These are phyloP conservation scores for Centella asiatica DNA, from an alignment of 129 eudicot genomes.

Conservation along the genomic window DNA sequence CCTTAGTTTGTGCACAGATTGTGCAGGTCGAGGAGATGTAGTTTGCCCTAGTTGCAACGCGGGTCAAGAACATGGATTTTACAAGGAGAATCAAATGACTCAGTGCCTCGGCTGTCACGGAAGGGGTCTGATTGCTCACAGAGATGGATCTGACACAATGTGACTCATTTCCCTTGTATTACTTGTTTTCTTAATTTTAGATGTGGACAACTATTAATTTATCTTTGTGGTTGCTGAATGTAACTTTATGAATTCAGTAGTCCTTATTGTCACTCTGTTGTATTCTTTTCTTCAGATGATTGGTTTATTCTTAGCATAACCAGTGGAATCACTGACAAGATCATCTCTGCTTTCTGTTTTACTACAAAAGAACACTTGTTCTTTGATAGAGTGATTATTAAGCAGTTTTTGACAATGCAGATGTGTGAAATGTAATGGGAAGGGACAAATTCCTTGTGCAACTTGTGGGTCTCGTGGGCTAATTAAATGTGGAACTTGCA, in stretches of 20 bases:
- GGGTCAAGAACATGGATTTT: conserved; percentile 58
- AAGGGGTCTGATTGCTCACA: conserved; percentile 92
- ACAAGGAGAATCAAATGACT: conserved; percentile 65
- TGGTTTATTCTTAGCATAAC: background rate
- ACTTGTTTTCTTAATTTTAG: too few relatives aligned
- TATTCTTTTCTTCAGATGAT: too few relatives aligned
- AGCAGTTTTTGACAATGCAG: conserved; percentile 29
- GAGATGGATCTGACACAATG: conserved; percentile 94
- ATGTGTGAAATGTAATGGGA: conserved; percentile 74
- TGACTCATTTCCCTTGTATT: conserved; percentile 14
- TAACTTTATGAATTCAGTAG: background rate
- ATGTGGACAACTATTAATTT: background rate
- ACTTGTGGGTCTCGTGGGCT: conserved; percentile 83
- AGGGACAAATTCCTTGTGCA: conserved; percentile 84
- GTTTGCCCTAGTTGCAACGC: conserved; percentile 73
- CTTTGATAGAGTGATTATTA: background rate
- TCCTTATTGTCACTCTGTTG: too few relatives aligned
- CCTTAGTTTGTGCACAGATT: conserved; percentile 36
- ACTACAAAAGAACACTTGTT: background rate
- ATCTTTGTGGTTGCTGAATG: background rate
- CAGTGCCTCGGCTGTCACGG: conserved; percentile 77
- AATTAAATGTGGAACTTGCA: conserved; percentile 59
- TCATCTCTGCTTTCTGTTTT: background rate
- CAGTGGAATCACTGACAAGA: too few relatives aligned
- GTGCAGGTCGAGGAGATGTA: conserved; percentile 66